A percentile compares a stretch with the other conserved stretches of the same genome.
phyloP scores from a whole-genome alignment of 1,139 yeast genomes.

The Blastobotrys serpentis region DNA sequence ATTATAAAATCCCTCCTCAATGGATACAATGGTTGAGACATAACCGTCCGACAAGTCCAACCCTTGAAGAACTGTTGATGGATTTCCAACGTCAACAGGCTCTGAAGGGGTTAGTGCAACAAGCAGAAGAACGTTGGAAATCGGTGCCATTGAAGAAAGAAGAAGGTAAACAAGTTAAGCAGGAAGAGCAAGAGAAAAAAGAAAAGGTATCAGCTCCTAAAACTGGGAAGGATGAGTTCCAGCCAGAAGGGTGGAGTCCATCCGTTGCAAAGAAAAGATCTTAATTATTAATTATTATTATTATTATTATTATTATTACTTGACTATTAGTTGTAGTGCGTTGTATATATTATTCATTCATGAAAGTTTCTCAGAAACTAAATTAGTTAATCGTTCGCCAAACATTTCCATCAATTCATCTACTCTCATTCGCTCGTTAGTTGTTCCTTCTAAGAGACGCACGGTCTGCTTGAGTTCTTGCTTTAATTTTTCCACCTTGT shows the following conservation, averaged over 20 bases:
- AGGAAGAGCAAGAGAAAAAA: background rate
- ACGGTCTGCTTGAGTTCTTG: constrained; percentile 27
- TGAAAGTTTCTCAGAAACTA: constrained; percentile 22
- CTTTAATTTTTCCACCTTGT: constrained; percentile 23
- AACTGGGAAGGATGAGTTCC: constrained; percentile 8
- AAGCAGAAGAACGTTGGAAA: constrained; percentile 62
- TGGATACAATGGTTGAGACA: constrained; percentile 82
- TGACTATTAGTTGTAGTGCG: constrained; percentile 2
- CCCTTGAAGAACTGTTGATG: constrained; percentile 56
- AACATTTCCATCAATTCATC: constrained; percentile 26
- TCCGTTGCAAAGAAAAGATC: constrained; percentile 4
- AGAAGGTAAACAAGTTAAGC: background rate
- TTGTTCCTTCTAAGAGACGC: constrained; percentile 20
- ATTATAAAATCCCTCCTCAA: constrained; percentile 54
- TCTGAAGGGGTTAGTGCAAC: constrained; percentile 55
- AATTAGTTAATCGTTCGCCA: constrained; percentile 26
- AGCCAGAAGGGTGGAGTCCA: constrained; percentile 18
- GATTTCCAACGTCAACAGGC: constrained; percentile 59
- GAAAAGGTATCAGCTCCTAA: background rate
- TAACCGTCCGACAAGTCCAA: constrained; percentile 60
- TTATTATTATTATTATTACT: no score
- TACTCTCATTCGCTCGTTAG: constrained; percentile 14
- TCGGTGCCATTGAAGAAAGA: constrained; percentile 36
- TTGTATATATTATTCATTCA: constrained; percentile 2
- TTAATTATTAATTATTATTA: no score